Base-by-base conservation (phyloP, 2,329 filamentous ascomycete species). In the Penicillium vulpinum region DNA sequence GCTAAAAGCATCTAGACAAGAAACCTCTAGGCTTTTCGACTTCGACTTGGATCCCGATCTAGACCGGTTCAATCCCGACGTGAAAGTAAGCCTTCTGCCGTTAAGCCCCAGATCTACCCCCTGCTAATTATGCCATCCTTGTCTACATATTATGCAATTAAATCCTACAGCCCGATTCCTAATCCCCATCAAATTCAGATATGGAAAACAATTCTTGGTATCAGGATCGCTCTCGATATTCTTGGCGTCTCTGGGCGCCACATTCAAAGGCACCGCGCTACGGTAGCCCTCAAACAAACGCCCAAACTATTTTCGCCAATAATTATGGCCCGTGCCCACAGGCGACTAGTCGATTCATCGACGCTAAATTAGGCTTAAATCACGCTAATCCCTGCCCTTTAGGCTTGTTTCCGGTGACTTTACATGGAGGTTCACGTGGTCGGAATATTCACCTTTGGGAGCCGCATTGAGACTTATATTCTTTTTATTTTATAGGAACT, bases 161-260 rank as follows among this genome's bases (percentile, higher is more conserved):
- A 16, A 18, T 16, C 3, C 7, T 26, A 33, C 16, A 26, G 15
- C 15, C 24, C n/a, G 9, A 39, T 21, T 4, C 5, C 6, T 24
- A 11, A 4, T 8, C 5, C 4, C 29, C 1, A 1, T 24, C 16
- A 11, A 5, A 18, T 18, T 5, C 16, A 26, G 5, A 35, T 15
- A 22, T 24, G 10, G 6, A 41, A 51, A 29, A 24, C n/a, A n/a
- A 13, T 24, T 35, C 4, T 24, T 21, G 13, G 11, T 10, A 50
- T 33, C 16, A 13, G 16, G 31, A 40, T 35, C 36, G 26, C 43
- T 36, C 41, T 53, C 35, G 45, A 46, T 33, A 36, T 45, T n/a
- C n/a, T n/a, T 45, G n/a, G 31, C 26, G 18, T 29, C 24, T 31
- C 28, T 5, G 16, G 29, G 29, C 54, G 54, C 57, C 54, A 54